Conservation (phyloP, 2,329 filamentous ascomycete species). For the Juglanconis juglandina region DNA sequence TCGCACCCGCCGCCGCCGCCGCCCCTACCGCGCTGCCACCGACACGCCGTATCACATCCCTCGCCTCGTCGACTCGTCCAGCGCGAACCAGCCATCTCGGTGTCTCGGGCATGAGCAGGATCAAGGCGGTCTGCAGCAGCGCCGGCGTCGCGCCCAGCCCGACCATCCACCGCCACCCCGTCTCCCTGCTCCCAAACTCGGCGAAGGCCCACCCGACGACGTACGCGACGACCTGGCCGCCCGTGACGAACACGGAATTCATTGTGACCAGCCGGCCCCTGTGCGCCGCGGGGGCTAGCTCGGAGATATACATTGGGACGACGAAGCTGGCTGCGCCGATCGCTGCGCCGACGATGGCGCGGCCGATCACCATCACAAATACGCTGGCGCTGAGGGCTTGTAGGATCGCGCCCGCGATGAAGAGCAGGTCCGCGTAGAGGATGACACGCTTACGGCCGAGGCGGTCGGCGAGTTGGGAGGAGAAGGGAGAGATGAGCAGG, state of each 20-base stretch:
- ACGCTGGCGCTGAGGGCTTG: slow-evolving; percentile 62
- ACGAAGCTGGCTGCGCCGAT: slow-evolving; percentile 78
- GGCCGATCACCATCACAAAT: slow-evolving; percentile 61
- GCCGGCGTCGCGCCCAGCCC: slow-evolving; percentile 79
- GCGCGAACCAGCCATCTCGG: slow-evolving; percentile 80
- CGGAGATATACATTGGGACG: slow-evolving; percentile 82
- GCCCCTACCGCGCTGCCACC: slow-evolving; percentile 46
- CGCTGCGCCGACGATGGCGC: slow-evolving; percentile 67
- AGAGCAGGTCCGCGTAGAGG: slow-evolving; percentile 62
- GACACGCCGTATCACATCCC: slow-evolving; percentile 61
- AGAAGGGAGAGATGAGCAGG: slow-evolving; percentile 59
- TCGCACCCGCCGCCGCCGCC: slow-evolving; percentile 48
- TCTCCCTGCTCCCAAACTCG: slow-evolving; percentile 44
- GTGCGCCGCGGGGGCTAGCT: slow-evolving; percentile 73
- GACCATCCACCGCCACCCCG: slow-evolving; percentile 89
- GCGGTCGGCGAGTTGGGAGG: slow-evolving; percentile 60
- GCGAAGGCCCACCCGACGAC: slow-evolving; percentile 75
- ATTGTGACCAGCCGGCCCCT: slow-evolving; percentile 80
- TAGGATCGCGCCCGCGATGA: slow-evolving; percentile 62
- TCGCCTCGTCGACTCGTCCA: slow-evolving; percentile 60
- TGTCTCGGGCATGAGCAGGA: slow-evolving; percentile 79
- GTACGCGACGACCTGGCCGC: slow-evolving; percentile 87
- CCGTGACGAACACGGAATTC: slow-evolving; percentile 77
- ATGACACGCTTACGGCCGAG: slow-evolving; percentile 62
- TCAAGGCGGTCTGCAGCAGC: slow-evolving; percentile 62